These are phyloP conservation scores for Sporothrix protearum DNA, from an alignment of 2,329 filamentous ascomycete genomes.

Conservation along the genomic window DNA sequence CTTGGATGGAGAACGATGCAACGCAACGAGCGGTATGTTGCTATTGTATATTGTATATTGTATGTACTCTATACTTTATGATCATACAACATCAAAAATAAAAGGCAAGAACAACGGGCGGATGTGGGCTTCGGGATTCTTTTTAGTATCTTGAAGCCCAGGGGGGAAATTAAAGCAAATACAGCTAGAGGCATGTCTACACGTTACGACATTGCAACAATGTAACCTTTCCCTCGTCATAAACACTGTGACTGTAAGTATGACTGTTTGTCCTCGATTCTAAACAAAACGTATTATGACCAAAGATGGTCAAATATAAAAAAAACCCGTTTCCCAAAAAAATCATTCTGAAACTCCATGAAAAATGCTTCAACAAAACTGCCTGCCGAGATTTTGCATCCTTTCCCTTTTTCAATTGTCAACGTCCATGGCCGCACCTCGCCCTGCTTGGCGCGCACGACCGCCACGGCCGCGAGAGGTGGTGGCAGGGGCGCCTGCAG, in stretches of 20 bases:
- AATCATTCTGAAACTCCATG: background rate
- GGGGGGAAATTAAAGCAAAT: background rate
- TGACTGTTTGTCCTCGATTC: background rate
- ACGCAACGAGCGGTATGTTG: background rate
- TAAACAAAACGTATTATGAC: background rate
- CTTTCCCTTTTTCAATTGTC: conserved; percentile 7
- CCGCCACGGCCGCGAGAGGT: conserved; percentile 18
- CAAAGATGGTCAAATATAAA: background rate
- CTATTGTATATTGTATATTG: background rate
- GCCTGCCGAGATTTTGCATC: background rate
- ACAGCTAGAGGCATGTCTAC: background rate
- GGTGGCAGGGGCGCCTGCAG: background rate
- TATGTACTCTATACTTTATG: background rate
- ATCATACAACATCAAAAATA: background rate
- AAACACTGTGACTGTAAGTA: background rate
- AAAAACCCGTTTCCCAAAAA: background rate
- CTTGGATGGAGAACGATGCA: background rate
- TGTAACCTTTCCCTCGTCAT: background rate
- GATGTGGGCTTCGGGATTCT: background rate
- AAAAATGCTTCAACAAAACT: background rate
- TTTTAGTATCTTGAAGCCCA: background rate
- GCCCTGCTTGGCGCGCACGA: conserved; percentile 18
- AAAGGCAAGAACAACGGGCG: background rate
- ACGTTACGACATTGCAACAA: background rate
- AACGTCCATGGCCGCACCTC: conserved; percentile 22